Evolutionary conservation across 2,329 filamentous ascomycete species (phyloP).

Genomic region (Chalaropsis ovoidea): DNA sequence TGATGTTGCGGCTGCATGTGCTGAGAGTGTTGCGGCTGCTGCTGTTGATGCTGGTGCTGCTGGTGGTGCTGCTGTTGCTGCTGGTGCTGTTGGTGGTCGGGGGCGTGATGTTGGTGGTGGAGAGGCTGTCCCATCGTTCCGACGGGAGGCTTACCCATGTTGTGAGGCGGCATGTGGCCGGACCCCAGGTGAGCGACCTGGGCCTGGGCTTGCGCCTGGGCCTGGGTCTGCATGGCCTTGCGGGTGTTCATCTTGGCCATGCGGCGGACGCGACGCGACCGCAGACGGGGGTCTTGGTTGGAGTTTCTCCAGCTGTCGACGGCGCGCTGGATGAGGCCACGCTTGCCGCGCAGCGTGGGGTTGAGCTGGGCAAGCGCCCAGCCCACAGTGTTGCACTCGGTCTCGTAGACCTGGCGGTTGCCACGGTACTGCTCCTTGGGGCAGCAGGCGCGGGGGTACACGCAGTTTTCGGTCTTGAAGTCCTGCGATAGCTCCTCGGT

Average conservation of each 20-base stretch:
- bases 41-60: conserved; percentile 17
- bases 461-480: conserved; percentile 97
- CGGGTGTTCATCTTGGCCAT: conserved; percentile 94
- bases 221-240: conserved; percentile 55
- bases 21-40: conserved; percentile 18
- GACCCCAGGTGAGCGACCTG: conserved; percentile 40
- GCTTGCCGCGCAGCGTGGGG: conserved; percentile 78
- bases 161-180: conserved; percentile 46
- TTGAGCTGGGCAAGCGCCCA: conserved; percentile 95
- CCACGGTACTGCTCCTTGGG: conserved; percentile 93
- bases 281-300: conserved; percentile 85
- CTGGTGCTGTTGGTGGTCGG: conserved; percentile 53
- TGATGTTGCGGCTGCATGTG: conserved; percentile 34
- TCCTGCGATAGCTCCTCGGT: conserved; percentile 74
- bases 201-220: conserved; percentile 38
- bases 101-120: conserved; percentile 54
- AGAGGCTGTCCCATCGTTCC: conserved; percentile 54
- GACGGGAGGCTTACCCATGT: conserved; percentile 58
- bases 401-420: conserved; percentile 92
- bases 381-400: conserved; percentile 98
- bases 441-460: conserved; percentile 91
- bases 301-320: conserved; percentile 99
- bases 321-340: conserved; percentile 88
- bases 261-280: conserved; percentile 81
- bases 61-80: conserved; percentile 23